Base-by-base conservation (phyloP, 306 rosid species). In the Oemleria cerasiformis region DNA sequence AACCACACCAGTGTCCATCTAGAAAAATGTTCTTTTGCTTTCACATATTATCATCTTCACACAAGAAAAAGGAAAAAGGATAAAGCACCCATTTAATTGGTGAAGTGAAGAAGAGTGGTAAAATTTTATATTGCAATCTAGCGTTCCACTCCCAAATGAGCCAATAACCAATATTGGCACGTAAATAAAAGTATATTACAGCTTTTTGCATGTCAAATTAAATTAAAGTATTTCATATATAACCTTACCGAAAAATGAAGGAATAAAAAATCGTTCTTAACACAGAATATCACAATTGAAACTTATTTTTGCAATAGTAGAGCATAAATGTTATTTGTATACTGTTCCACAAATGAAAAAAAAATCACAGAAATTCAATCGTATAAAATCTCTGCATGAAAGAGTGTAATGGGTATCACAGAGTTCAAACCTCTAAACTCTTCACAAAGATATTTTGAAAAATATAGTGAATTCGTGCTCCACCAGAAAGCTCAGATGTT, bases 391-490 rank as follows among this genome's bases (percentile, higher is more conserved):
- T 21, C 40, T 8, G 11, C 48, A 17, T 47, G 19, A 47, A 54
- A 72, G 57, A 58, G 10, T 25, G 36, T 58, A 65, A 38, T 41
- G 21, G 54, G 13, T 55, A 66, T 73, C 48, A 47, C 21, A 77
- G 54, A 73, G 59, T 48, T 40, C 64, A 59, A 81, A 95, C 99
- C 99, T 95, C 97, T 73, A 95, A 84, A 86, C 99, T 95, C 76
- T 72, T 89, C 82, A 91, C 99, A 41, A 91, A 95, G 75, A 95
- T 91, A 62, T 90, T 85, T 67, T 95, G 99, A 75, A 95, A 95
- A 75, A 95, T 91, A 70, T 95, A 91, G 77, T 89, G 99, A 74
- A 95, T 89, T 68, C 99, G 86, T 0, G 99, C 96, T 78, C 97
- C 99, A 48, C 97, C 99, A 65, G 96, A 88, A 62, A 95, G 82